Conservation (phyloP, 331 rosid genomes). For the Rosa hybrid region DNA sequence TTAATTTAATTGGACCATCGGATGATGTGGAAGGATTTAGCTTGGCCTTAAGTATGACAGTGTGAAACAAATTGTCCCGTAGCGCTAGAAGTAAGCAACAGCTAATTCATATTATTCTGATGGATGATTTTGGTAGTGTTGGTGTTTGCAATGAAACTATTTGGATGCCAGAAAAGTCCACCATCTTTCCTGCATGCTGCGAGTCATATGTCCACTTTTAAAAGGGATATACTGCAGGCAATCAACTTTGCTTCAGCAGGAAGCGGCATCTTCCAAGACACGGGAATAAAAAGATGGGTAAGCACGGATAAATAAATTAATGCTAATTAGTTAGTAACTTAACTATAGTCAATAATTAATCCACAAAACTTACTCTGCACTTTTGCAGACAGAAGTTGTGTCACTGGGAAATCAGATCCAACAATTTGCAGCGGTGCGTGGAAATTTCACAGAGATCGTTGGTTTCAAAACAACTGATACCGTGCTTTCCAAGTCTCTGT, state of each 20-base stretch:
- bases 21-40: too few species aligned
- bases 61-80: too few species aligned
- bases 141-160: slow-evolving; percentile 4
- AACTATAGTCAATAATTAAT: neutral
- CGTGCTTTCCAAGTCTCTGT: slow-evolving; percentile 40
- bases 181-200: slow-evolving; percentile 37
- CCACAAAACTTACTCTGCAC: neutral
- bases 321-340: neutral
- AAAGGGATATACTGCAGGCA: slow-evolving; percentile 31
- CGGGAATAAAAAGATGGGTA: slow-evolving; percentile 14
- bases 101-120: neutral
- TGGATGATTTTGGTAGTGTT: neutral
- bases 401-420: slow-evolving; percentile 36
- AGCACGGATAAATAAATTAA: neutral
- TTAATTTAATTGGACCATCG: neutral
- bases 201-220: slow-evolving; percentile 10
- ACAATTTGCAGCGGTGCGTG: slow-evolving; percentile 41
- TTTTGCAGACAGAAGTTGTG: slow-evolving; percentile 36
- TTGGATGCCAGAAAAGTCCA: slow-evolving; percentile 49
- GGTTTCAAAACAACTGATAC: slow-evolving; percentile 10
- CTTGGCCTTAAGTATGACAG: neutral
- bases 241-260: slow-evolving; percentile 54
- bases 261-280: slow-evolving; percentile 38
- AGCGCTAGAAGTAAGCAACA: neutral
- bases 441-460: slow-evolving; percentile 19